Evolutionary conservation across 1,284 basidiomycete genomes (phyloP).

Genomic region (Serendipita sp.): DNA sequence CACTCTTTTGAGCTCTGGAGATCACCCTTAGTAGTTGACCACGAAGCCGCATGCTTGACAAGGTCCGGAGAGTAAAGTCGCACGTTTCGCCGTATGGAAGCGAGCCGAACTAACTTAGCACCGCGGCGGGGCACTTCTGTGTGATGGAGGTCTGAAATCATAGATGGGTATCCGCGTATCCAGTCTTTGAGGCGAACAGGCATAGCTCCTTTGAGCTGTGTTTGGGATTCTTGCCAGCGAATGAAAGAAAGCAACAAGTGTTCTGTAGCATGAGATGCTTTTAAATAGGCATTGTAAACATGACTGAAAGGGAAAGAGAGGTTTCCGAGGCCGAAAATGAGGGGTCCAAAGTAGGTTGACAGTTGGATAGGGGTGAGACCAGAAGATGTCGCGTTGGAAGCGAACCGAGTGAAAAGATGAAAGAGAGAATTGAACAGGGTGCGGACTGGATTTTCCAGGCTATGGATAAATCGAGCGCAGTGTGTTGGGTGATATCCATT

Average conservation of each 20-base stretch:
- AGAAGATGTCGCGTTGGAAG: constrained; percentile 64
- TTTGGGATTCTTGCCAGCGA: constrained; percentile 52
- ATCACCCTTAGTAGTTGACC: constrained; percentile 34
- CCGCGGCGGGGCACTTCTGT: constrained; percentile 37
- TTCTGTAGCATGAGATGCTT: constrained; percentile 70
- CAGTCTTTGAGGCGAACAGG: constrained; percentile 70
- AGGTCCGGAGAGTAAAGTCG: constrained; percentile 71
- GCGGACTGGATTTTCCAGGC: constrained; percentile 7
- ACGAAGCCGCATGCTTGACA: constrained; percentile 54
- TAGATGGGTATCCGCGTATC: constrained; percentile 72
- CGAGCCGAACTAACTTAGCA: constrained; percentile 53
- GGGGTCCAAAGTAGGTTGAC: constrained; percentile 76
- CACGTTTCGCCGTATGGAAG: constrained; percentile 62
- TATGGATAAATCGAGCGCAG: constrained; percentile 14
- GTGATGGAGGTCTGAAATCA: constrained; percentile 29
- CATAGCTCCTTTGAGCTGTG: constrained; percentile 43
- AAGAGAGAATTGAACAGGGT: constrained; percentile 14
- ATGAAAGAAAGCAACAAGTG: constrained; percentile 78
- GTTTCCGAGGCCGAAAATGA: constrained; percentile 63
- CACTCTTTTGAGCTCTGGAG: constrained; percentile 53
- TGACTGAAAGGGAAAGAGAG: constrained; percentile 49
- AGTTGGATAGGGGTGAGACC: constrained; percentile 74
- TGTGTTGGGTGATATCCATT: constrained; percentile 13
- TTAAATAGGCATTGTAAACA: constrained; percentile 68
- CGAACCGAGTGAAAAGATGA: constrained; percentile 58